Evolutionary conservation across 148 eudicot species (phyloP), one percentile per base, ranked within the genome.

Genomic region (Salicornia ramosissima): DNA sequence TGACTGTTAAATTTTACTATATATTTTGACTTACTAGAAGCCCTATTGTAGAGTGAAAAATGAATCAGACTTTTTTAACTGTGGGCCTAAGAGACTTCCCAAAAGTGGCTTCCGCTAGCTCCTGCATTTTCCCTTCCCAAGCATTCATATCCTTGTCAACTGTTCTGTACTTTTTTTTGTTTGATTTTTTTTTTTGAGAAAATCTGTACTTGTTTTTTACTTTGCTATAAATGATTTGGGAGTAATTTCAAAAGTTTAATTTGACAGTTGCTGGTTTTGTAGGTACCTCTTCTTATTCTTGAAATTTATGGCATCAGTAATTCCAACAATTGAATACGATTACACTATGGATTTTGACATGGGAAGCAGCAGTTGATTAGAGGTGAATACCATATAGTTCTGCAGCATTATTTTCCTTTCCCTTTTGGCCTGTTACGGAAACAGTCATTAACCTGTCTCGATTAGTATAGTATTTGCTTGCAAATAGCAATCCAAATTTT

Each of bases 301-400:
- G 86, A 93, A 93, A 67, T 93, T 93, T 81, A 82, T 93, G 88
- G 97, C 98, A 33, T 90, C 98, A 64, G 90, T 93, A 15, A 88
- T 93, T 77, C 98, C 98, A 25, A 93, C 98, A 47, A 93, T 93
- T 54, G 98, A 93, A 78, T 93, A 93, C 69, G 98, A 93, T 82
- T 90, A 93, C 86, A 93, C 98, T 29, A 88, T 93, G 97, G 98
- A 90, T 84, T 93, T 93, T 24, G 97, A 93, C 79, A 76, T 90
- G 75, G 98, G 98, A 60, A 88, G 97, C 73, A 86, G 90, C 75
- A 70, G 74, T 72, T 93, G 70, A 83, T 69, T 34, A 64, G 45
- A 79, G 87, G 91, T 79, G 50, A 24, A 52, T 40, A 61, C 71
- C 26, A 13, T 3, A 22, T 52, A 25, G 13, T 52, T 68, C 30